A percentile compares a stretch with the other conserved stretches of the same genome.
Conservation (phyloP, 2,329 filamentous ascomycete species). For the Diatrype stigma region DNA sequence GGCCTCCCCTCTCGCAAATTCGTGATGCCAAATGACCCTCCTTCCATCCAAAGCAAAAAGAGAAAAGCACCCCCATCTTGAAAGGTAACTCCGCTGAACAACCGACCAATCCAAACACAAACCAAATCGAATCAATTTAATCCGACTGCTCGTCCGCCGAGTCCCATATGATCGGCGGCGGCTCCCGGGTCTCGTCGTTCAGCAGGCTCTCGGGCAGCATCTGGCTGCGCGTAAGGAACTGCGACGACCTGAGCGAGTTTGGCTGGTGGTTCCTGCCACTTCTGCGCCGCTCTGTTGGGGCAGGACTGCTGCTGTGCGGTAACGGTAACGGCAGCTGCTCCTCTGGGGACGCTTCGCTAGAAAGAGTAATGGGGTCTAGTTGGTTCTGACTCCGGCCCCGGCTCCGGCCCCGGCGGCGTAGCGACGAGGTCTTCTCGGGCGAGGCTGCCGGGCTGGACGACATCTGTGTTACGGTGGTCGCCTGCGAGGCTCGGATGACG, state of each 20-base stretch:
- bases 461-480: slow-evolving; percentile 36
- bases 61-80: no score
- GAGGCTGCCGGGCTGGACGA: slow-evolving; percentile 29
- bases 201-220: slow-evolving; percentile 47
- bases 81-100: background rate
- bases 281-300: slow-evolving; percentile 6
- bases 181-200: slow-evolving; percentile 33
- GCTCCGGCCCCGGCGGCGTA: no score
- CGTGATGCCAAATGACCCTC: no score
- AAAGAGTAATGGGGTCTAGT: slow-evolving; percentile 1
- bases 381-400: no score
- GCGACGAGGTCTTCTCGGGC: slow-evolving; percentile 22
- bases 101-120: background rate
- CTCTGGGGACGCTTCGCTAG: slow-evolving; percentile 11
- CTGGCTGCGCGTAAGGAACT: slow-evolving; percentile 49
- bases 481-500: slow-evolving; percentile 36
- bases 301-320: slow-evolving; percentile 14
- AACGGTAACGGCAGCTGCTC: no score
- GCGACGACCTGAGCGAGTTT: slow-evolving; percentile 35
- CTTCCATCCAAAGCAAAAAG: no score
- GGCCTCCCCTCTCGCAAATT: no score
- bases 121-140: no score
- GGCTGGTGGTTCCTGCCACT: background rate
- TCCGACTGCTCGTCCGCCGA: slow-evolving; percentile 36
- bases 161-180: slow-evolving; percentile 38